These are phyloP conservation scores for Calocybe cyanea DNA, from an alignment of 768 basidiomycete species.

Conservation along the genomic window DNA sequence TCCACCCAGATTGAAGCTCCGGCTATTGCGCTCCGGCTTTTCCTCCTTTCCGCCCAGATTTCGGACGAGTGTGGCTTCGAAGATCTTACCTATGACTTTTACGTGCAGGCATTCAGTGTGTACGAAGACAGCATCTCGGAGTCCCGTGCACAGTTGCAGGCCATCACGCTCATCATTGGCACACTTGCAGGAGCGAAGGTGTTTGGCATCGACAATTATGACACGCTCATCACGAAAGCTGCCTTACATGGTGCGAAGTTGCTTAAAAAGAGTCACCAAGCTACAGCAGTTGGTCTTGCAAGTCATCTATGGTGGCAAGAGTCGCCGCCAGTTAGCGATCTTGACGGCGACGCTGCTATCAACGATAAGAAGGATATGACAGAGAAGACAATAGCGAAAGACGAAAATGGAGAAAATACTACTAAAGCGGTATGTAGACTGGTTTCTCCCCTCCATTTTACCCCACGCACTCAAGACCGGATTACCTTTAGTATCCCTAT, in stretches of 20 bases:
- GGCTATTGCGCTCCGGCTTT: slow-evolving; percentile 87
- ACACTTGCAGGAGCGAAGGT: slow-evolving; percentile 85
- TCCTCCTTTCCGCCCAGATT: slow-evolving; percentile 93
- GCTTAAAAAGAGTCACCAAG: slow-evolving; percentile 97
- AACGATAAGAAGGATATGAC: slow-evolving; percentile 27
- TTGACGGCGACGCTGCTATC: slow-evolving; percentile 35
- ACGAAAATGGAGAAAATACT: slow-evolving; percentile 38
- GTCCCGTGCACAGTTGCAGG: slow-evolving; percentile 90
- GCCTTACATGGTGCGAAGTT: slow-evolving; percentile 94
- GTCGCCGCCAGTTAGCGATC: slow-evolving; percentile 32
- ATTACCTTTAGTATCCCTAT: slow-evolving; percentile 71
- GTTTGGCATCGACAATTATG: slow-evolving; percentile 94
- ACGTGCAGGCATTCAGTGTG: slow-evolving; percentile 95
- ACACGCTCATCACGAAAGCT: slow-evolving; percentile 98
- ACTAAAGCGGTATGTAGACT: slow-evolving; percentile 51
- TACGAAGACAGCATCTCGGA: slow-evolving; percentile 98
- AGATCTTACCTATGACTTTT: slow-evolving; percentile 95
- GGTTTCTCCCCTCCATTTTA: background rate
- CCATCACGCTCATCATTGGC: slow-evolving; percentile 94
- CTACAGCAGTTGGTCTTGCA: slow-evolving; percentile 89
- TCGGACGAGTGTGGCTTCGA: slow-evolving; percentile 94
- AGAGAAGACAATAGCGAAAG: slow-evolving; percentile 36
- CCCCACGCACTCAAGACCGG: background rate
- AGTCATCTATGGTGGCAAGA: slow-evolving; percentile 99
- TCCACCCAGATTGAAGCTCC: slow-evolving; percentile 92